Percentiles rank a stretch among this genome's conserved stretches.
These are phyloP conservation scores for Vanilla planifolia DNA, from an alignment of 106 monocot species.

Conservation along the genomic window DNA sequence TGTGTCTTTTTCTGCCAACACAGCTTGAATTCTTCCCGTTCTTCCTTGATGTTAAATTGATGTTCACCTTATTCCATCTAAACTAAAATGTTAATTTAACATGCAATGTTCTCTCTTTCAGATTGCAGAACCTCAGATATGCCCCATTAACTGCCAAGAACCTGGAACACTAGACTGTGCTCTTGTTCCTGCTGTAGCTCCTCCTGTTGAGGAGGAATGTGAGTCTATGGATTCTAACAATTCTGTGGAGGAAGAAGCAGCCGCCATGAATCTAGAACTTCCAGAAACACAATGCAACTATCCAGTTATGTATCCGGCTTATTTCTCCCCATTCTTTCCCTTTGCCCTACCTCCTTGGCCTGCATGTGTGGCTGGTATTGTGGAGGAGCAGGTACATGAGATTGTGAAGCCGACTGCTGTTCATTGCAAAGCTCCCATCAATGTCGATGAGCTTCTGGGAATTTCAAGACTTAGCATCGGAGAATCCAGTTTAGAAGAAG, in stretches of 20 bases:
- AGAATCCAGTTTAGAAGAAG: conserved; percentile 6
- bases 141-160: conserved; percentile 12
- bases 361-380: neutral
- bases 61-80: no score
- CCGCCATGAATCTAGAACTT: conserved; percentile 15
- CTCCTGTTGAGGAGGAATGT: conserved; percentile 22
- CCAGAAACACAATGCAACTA: conserved; percentile 15
- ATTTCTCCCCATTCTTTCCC: conserved; percentile 36
- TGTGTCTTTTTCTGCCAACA: neutral
- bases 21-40: no score
- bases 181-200: conserved; percentile 5
- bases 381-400: conserved; percentile 16
- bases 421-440: conserved; percentile 34
- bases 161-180: conserved; percentile 4
- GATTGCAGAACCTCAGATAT: conserved; percentile 16
- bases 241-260: conserved; percentile 17
- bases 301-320: conserved; percentile 31
- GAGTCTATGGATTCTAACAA: conserved; percentile 42
- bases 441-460: conserved; percentile 44
- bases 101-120: conserved; percentile 13
- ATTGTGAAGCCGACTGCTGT: conserved; percentile 42
- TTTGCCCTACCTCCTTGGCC: conserved; percentile 19
- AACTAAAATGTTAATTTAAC: no score
- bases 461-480: conserved; percentile 47
- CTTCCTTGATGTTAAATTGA: no score